phyloP scores from a whole-genome alignment of 495 filamentous ascomycete species.

The Aspergillus bridgeri region DNA sequence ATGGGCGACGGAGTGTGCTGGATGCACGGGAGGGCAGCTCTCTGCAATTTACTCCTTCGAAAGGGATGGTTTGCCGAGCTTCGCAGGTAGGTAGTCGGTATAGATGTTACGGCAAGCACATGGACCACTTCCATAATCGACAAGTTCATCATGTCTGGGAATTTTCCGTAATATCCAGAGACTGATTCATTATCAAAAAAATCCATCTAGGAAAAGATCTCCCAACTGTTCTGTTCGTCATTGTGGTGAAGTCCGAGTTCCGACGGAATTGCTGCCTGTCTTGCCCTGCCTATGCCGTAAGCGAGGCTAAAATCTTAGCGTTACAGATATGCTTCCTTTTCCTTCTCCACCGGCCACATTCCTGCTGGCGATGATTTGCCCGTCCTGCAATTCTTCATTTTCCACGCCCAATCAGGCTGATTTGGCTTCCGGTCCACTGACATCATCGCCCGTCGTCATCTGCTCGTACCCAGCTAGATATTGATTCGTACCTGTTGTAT shows the following conservation, averaged over 20 bases:
- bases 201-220: too few relatives aligned
- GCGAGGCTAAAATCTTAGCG: not conserved
- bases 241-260: not conserved
- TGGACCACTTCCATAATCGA: too few relatives aligned
- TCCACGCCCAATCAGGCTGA: not conserved
- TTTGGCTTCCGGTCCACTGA: not conserved
- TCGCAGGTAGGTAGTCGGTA: too few relatives aligned
- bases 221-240: not conserved
- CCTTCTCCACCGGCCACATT: not conserved
- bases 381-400: not conserved
- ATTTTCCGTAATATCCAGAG: too few relatives aligned
- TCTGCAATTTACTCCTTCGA: not conserved
- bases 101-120: too few relatives aligned
- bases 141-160: too few relatives aligned
- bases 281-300: not conserved
- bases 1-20: not conserved
- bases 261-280: not conserved
- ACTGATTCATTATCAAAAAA: too few relatives aligned
- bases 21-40: not conserved
- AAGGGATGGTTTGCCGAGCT: too few relatives aligned
- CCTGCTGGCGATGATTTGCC: not conserved
- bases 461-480: too few relatives aligned
- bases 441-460: not conserved
- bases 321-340: not conserved
- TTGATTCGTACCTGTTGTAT: not conserved